Evolutionary conservation across 2,329 filamentous ascomycete species (phyloP), one percentile per base, ranked within the genome.

Genomic region (Fusarium stilboides): DNA sequence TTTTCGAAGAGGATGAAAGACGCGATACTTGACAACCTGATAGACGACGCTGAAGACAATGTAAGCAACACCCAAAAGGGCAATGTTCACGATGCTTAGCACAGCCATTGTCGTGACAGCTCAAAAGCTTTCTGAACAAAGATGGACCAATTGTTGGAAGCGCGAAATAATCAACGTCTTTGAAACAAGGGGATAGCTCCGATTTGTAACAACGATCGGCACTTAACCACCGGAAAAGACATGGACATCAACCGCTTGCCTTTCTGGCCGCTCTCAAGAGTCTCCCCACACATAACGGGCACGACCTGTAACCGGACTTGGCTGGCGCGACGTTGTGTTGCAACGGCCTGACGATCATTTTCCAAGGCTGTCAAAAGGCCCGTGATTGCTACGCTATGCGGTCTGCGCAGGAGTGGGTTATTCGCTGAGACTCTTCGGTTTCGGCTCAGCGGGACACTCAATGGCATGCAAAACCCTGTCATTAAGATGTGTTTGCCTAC

Each of bases 1-100:
- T 7, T 59, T 68, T 1, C 54, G n/a, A 3, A 73, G 62, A 3
- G 68, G 68, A 8, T 73, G 70, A 5, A 70, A 50, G 12, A 66
- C 68, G 19, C 69, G 66, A 17, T 72, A 72, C 22, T 70, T 47
- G 14, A 65, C 6, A 5, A 70, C 14, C 13, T 72, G 69, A 24
- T 52, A 71, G 10, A 47, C 24, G 1, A 26, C 24, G 8, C 42
- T 53, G 13, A 53, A 51, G 7, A 69, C 28, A 20, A 64, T 5
- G 17, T 68, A 70, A 6, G 37, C 50, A n/a, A 39, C 34, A n/a
- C 42, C 47, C n/a, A 70, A 17, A 10, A 70, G 43, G 44, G 62
- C 57, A 22, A 60, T 12, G 13, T 50, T 59, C 17, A 31, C 9
- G 26, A 69, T 26, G 15, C 50, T 70, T 1, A 69, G 24, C 20